phyloP scores from a whole-genome alignment of 2,329 filamentous ascomycete genomes.

The Ophiognomonia clavigignenti-juglandacearum region DNA sequence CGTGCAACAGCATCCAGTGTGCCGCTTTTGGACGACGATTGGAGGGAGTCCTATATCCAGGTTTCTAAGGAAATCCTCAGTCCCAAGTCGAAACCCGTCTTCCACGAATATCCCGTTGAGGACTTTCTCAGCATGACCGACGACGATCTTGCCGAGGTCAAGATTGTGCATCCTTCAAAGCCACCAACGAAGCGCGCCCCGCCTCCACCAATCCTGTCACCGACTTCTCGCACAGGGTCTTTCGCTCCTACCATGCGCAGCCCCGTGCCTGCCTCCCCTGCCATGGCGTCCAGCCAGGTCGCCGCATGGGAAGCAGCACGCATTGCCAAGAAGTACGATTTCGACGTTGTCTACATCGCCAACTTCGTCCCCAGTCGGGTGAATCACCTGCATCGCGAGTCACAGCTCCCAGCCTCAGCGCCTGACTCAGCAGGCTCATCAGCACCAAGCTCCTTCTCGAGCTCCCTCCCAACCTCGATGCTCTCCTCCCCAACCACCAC shows the following conservation, averaged over 20 bases:
- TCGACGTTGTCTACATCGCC: constrained; percentile 55
- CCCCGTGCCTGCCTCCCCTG: constrained; percentile 31
- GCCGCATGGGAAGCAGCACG: constrained; percentile 51
- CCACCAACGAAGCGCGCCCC: constrained; percentile 15
- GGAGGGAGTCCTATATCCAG: constrained; percentile 14
- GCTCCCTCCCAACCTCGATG: constrained; percentile 6
- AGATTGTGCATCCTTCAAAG: constrained; percentile 14
- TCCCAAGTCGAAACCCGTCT: constrained; percentile 29
- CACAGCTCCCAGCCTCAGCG: neutral
- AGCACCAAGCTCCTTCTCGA: constrained; percentile 7
- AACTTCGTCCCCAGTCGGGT: constrained; percentile 48
- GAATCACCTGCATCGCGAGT: constrained; percentile 18
- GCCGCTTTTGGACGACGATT: constrained; percentile 14
- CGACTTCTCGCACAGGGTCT: constrained; percentile 18
- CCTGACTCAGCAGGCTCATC: constrained; percentile 3
- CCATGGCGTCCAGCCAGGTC: constrained; percentile 38
- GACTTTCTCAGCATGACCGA: constrained; percentile 52
- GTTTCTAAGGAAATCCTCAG: constrained; percentile 18
- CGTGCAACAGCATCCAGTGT: constrained; percentile 4
- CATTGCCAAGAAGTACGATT: constrained; percentile 51
- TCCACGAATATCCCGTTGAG: constrained; percentile 46
- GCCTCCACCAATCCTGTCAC: constrained; percentile 7
- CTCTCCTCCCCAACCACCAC: constrained; percentile 10
- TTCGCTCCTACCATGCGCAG: constrained; percentile 26
- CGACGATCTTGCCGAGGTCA: constrained; percentile 51